phyloP scores from a whole-genome alignment of 2,329 filamentous ascomycete species.

The Colletotrichum lindemuthianum region DNA sequence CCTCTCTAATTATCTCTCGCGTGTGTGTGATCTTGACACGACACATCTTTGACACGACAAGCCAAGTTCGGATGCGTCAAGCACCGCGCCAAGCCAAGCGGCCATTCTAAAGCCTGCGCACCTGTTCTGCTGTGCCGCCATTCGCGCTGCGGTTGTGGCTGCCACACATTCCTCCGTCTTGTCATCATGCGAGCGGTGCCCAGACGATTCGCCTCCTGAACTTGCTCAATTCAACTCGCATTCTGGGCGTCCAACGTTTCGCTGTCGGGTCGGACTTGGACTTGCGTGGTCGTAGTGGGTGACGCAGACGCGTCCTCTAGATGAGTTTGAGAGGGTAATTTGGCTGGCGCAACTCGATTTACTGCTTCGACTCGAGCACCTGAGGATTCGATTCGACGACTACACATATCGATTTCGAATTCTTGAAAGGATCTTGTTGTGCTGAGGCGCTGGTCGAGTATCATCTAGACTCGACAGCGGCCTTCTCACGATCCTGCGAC shows the following conservation, averaged over 20 bases:
- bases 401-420: too few relatives aligned
- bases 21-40: too few relatives aligned
- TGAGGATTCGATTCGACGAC: too few relatives aligned
- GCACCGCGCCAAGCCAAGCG: slow-evolving; percentile 7
- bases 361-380: too few relatives aligned
- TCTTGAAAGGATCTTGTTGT: too few relatives aligned
- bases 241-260: background rate
- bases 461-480: background rate
- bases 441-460: too few relatives aligned
- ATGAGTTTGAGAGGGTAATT: too few relatives aligned
- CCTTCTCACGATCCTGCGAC: background rate
- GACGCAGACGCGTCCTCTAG: too few relatives aligned
- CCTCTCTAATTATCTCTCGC: too few relatives aligned
- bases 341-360: too few relatives aligned
- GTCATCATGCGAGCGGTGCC: slow-evolving; percentile 9
- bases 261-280: too few relatives aligned
- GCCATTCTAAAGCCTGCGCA: slow-evolving; percentile 8
- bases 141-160: background rate
- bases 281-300: too few relatives aligned
- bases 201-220: slow-evolving; percentile 28
- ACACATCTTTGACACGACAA: background rate
- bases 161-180: background rate
- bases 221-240: slow-evolving; percentile 38
- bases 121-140: background rate
- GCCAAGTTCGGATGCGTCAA: slow-evolving; percentile 4